Evolutionary conservation across 2,329 filamentous ascomycete genomes (phyloP).

Genomic region (Fusarium avenaceum): DNA sequence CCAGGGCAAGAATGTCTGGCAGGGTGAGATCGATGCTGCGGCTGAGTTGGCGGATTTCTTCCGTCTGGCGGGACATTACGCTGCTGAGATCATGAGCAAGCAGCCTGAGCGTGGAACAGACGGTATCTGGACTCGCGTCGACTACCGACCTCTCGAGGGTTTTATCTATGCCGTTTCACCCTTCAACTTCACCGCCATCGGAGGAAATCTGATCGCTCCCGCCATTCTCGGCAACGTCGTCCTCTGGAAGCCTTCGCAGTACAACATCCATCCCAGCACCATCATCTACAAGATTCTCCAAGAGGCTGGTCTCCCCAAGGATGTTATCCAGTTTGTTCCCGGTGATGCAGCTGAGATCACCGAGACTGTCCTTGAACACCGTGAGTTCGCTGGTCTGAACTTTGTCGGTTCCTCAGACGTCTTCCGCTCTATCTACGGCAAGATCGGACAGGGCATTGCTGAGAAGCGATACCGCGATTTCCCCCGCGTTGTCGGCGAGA

Average conservation of each 20-base stretch:
- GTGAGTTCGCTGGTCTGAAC: conserved; percentile 88
- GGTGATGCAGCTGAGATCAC: conserved; percentile 89
- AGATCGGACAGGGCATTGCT: conserved; percentile 84
- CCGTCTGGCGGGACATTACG: conserved; percentile 93
- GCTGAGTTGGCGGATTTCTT: conserved; percentile 94
- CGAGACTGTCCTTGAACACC: conserved; percentile 79
- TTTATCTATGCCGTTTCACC: conserved; percentile 95
- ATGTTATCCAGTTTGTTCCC: conserved; percentile 94
- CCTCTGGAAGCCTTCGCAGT: conserved; percentile 93
- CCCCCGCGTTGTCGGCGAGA: conserved; percentile 90
- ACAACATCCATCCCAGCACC: conserved; percentile 87
- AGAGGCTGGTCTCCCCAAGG: conserved; percentile 87
- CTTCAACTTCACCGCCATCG: conserved; percentile 97
- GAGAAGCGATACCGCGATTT: conserved; percentile 87
- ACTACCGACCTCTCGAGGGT: conserved; percentile 91
- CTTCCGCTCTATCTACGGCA: conserved; percentile 88
- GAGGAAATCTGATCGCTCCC: conserved; percentile 85
- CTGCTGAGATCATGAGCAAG: conserved; percentile 62
- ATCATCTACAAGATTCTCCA: conserved; percentile 90
- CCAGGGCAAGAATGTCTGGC: conserved; percentile 98
- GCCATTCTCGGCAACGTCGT: conserved; percentile 95
- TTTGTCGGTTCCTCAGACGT: conserved; percentile 94
- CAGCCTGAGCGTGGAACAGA: conserved; percentile 53
- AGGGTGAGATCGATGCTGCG: conserved; percentile 95
- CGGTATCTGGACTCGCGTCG: conserved; percentile 72